Evolutionary conservation across 148 eudicot species (phyloP).

Genomic region (Fagopyrum tataricum): DNA sequence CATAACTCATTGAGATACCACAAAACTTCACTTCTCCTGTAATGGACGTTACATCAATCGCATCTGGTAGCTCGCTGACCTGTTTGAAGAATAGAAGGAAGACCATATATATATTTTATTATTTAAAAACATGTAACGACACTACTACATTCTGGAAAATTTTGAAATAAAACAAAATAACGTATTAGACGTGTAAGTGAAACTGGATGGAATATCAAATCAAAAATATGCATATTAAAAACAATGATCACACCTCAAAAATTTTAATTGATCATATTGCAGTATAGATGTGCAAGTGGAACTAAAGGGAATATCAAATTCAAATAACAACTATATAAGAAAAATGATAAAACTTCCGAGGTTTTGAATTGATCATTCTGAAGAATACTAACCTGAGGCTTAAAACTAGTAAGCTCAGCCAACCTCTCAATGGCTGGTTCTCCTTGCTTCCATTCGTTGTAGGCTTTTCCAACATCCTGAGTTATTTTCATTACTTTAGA

Average conservation of each 20-base stretch:
- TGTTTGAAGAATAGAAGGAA: slow-evolving; percentile 19
- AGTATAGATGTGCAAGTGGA: slow-evolving; percentile 1
- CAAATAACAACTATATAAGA: not conserved
- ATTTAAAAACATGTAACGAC: not conserved
- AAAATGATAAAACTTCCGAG: not conserved
- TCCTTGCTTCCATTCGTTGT: slow-evolving; percentile 94
- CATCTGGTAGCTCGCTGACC: slow-evolving; percentile 67
- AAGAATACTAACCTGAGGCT: slow-evolving; percentile 37
- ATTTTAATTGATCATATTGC: not conserved
- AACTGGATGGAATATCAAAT: not conserved
- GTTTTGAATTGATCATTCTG: not conserved
- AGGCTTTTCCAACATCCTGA: slow-evolving; percentile 95
- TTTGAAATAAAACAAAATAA: not conserved
- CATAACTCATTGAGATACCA: slow-evolving; percentile 59
- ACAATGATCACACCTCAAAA: not conserved
- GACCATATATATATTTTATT: not conserved
- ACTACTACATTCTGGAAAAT: not conserved
- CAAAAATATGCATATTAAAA: not conserved
- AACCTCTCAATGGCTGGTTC: slow-evolving; percentile 91
- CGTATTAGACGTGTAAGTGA: not conserved
- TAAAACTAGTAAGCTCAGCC: slow-evolving; percentile 66
- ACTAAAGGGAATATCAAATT: not conserved
- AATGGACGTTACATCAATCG: slow-evolving; percentile 49
- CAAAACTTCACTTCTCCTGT: slow-evolving; percentile 65
- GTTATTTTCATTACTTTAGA: slow-evolving; percentile 33